These are phyloP conservation scores for Artemisia argyi DNA, from an alignment of 129 eudicot species.

Conservation along the genomic window DNA sequence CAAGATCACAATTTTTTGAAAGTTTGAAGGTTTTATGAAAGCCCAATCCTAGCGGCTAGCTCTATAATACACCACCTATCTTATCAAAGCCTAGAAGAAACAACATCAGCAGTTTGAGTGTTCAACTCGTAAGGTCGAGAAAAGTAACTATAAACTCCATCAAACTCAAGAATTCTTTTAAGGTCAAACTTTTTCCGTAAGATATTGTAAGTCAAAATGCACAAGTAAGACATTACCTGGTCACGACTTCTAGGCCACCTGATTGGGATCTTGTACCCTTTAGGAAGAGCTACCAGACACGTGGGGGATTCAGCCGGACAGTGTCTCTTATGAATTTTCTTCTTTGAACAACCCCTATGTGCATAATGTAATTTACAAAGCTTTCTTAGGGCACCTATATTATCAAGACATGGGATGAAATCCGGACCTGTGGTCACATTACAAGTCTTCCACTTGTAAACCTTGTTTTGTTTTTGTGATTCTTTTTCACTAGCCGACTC, in stretches of 20 bases:
- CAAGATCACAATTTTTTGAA: no score
- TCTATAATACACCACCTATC: background rate
- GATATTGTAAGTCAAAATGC: background rate
- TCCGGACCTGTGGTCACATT: slow-evolving; percentile 45
- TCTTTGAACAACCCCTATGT: slow-evolving; percentile 34
- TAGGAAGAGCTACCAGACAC: slow-evolving; percentile 49
- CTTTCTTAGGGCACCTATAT: slow-evolving; percentile 39
- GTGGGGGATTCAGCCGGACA: slow-evolving; percentile 59
- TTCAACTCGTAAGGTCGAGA: background rate
- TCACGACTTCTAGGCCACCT: slow-evolving; percentile 62
- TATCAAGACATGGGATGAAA: slow-evolving; percentile 63
- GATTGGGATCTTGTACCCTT: slow-evolving; percentile 46
- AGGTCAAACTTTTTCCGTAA: background rate
- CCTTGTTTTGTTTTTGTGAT: slow-evolving; percentile 23
- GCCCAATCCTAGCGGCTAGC: background rate
- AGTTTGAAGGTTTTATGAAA: background rate
- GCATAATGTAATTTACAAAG: slow-evolving; percentile 44
- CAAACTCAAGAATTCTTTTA: background rate
- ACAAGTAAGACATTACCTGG: slow-evolving; percentile 29
- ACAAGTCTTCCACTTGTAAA: slow-evolving; percentile 48
- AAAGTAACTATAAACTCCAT: background rate
- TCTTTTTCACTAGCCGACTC: slow-evolving; percentile 52
- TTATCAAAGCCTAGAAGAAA: background rate
- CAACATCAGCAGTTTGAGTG: background rate
- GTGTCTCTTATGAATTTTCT: slow-evolving; percentile 33